Evolutionary conservation across 2,329 filamentous ascomycete genomes (phyloP), one percentile per base, ranked within the genome.

Genomic region (Periconia macrospinosa): DNA sequence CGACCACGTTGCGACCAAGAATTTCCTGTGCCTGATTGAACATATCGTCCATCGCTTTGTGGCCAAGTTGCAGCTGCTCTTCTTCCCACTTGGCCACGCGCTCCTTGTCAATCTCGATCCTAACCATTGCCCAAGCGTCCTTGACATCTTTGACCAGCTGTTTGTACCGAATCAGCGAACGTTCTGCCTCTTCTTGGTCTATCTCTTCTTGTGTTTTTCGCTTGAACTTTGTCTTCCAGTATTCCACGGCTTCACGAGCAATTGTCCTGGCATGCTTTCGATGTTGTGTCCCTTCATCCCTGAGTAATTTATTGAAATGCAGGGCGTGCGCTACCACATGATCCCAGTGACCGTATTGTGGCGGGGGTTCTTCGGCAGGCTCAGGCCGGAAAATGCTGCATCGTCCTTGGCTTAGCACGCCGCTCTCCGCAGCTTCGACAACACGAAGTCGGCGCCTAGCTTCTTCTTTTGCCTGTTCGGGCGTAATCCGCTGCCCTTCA

Each of bases 311-410:
- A 45, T 90, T 86, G 63, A 97, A 93, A 62, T 92, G 88, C 13
- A 88, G 69, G 54, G 89, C 87, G 56, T 96, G 92, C 45, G 87
- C 87, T 44, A 89, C 80, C 49, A 97, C 81, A 69, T 97, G 90
- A 67, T 97, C 92, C 67, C 86, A 83, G 62, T 95, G 92, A n/a
- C 89, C 86, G 79, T 91, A 97, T 66, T 94, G 91, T 49, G 83
- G 82, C 0, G 86, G 83, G 0, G 90, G 90, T 63, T 95, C 89
- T 52, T 90, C 86, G 55, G 83, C 81, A 13, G 85, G 79, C 58
- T 94, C 90, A 0, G 90, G 89, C 17, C 86, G 81, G 62, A 90
- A 94, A 20, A 88, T 76, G 2, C 86, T 87, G 68, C 90, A 93
- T 55, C 82, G 81, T 55, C 86, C 85, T 50, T 81, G 77, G 47